A percentile compares a stretch with the other conserved stretches of the same genome.
phyloP scores from a whole-genome alignment of 2,329 filamentous ascomycete genomes.

The Emericellopsis atlantica region DNA sequence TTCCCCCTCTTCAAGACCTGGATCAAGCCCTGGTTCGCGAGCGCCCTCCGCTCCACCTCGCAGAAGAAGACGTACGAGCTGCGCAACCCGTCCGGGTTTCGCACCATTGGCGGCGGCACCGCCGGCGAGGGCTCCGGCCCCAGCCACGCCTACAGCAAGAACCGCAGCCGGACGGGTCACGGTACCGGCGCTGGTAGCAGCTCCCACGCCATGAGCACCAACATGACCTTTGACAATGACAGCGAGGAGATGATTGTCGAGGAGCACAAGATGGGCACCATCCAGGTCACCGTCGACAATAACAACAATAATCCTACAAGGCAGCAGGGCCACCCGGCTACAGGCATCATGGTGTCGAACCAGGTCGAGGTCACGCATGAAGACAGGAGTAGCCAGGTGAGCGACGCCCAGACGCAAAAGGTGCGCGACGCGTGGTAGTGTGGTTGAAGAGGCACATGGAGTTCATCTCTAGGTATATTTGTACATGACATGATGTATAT shows the following conservation, averaged over 20 bases:
- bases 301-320: background rate
- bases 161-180: background rate
- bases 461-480: no score
- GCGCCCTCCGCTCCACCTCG: conserved; percentile 2
- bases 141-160: background rate
- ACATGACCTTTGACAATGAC: conserved; percentile 1
- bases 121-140: background rate
- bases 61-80: background rate
- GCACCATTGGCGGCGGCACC: conserved; percentile 1
- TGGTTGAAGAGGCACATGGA: no score
- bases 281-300: background rate
- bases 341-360: conserved; percentile 1
- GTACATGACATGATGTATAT: no score
- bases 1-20: conserved; percentile 30
- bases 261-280: background rate
- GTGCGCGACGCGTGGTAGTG: no score
- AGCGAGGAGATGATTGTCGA: conserved; percentile 4
- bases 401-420: no score
- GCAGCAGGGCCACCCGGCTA: background rate
- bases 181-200: background rate
- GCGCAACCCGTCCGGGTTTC: background rate
- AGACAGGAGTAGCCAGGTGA: background rate
- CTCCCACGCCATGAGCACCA: background rate
- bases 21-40: conserved; percentile 9
- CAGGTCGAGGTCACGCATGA: background rate